Evolutionary conservation across 78 protist species (phyloP), one percentile per base, ranked within the genome.

Genomic region (Acrasis kona): DNA sequence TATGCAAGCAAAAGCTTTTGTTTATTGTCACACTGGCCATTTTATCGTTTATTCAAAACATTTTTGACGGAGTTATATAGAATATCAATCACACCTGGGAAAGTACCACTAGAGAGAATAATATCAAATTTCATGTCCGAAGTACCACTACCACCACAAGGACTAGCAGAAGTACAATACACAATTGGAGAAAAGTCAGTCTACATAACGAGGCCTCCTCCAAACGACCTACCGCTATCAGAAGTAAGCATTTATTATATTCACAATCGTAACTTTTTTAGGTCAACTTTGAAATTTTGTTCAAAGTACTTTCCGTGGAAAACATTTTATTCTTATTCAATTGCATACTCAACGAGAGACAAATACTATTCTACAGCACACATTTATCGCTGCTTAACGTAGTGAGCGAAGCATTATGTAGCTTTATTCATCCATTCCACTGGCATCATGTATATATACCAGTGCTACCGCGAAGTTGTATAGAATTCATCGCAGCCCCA

Each of bases 391-490:
- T 50, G 19, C 19, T 50, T 19, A 19, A 19, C 19, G 19, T n/a
- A n/a, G 19, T 50, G 19, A 50, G 19, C 19, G 61, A 50, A 50
- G 61, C 61, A 50, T 50, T 50, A 50, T 50, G 34, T 27, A 2
- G 77, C 19, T 35, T 76, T 6, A 27, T 76, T 30, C 6, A 5
- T 65, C 79, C 79, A 4, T 76, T 76, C n/a, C 61, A 76, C 27
- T 76, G 77, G 76, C 73, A 67, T n/a, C 69, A 67, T 65, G 41
- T 72, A n/a, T 12, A n/a, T 65, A 76, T 76, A 38, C 77, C 79
- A 27, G 5, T 76, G 2, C 5, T 76, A 6, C 79, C 79, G 5
- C 3, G 10, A 30, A 27, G 5, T n/a, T 9, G 39, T 28, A 6
- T 2, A 19, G 76, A 12, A 35, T 6, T 76, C 72, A 2, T 76